Evolutionary conservation across 805 yeast species (phyloP).

Genomic region (Debaryomyces maramus): DNA sequence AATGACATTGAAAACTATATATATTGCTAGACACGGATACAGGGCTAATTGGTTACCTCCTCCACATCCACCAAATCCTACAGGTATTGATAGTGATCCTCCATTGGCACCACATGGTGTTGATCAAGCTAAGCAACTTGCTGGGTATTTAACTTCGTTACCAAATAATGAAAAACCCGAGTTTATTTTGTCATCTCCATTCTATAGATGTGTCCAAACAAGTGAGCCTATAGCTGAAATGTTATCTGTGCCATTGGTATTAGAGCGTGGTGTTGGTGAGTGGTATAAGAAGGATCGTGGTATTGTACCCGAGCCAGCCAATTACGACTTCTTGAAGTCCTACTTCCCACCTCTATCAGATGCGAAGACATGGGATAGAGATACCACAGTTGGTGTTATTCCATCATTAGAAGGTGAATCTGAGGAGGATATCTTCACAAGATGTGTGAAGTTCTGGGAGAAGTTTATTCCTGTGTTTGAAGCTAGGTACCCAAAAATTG

Average conservation of each 20-base stretch:
- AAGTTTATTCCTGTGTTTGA: conserved; percentile 60
- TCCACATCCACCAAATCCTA: conserved; percentile 79
- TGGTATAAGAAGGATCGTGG: conserved; percentile 79
- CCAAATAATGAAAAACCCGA: conserved; percentile 61
- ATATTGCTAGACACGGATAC: conserved; percentile 84
- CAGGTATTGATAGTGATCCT: conserved; percentile 90
- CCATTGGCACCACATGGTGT: conserved; percentile 85
- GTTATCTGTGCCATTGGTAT: conserved; percentile 56
- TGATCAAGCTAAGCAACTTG: conserved; percentile 82
- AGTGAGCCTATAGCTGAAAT: conserved; percentile 63
- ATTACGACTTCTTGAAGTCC: conserved; percentile 43
- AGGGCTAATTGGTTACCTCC: conserved; percentile 79
- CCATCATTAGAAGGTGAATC: conserved; percentile 77
- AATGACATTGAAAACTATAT: conserved; percentile 54
- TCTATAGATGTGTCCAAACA: conserved; percentile 87
- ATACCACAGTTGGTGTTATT: conserved; percentile 54
- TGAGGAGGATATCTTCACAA: conserved; percentile 61
- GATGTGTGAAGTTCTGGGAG: conserved; percentile 58
- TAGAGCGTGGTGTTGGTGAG: conserved; percentile 89
- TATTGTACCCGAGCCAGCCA: conserved; percentile 70
- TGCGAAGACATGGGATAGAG: conserved; percentile 37
- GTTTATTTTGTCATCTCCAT: conserved; percentile 76
- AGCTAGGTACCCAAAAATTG: conserved; percentile 55
- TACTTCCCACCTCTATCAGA: conserved; percentile 53
- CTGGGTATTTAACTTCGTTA: conserved; percentile 47